These are phyloP conservation scores for Colletotrichum sansevieriae DNA, from an alignment of 2,329 filamentous ascomycete genomes.

Conservation along the genomic window DNA sequence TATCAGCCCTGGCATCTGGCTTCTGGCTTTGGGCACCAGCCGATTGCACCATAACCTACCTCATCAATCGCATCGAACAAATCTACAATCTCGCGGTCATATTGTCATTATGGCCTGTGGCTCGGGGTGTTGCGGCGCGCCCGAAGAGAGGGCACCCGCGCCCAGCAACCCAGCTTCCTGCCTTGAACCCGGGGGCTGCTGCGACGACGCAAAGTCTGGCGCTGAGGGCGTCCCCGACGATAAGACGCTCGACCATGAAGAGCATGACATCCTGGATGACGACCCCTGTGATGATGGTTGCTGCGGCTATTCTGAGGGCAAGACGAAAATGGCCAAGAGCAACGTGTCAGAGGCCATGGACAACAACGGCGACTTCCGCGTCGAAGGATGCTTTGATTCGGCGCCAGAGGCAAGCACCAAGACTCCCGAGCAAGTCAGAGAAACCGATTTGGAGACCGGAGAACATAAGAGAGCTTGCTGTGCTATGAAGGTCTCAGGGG, in stretches of 20 bases:
- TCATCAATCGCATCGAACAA: no score
- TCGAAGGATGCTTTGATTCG: background rate
- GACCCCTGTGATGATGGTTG: background rate
- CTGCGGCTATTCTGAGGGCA: background rate
- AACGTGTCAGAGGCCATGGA: no score
- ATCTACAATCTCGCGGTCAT: no score
- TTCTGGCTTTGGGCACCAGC: no score
- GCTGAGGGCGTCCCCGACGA: background rate
- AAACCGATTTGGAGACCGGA: no score
- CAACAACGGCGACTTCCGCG: background rate
- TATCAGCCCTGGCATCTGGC: no score
- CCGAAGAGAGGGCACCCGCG: background rate
- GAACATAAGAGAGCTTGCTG: background rate
- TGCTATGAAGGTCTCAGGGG: background rate
- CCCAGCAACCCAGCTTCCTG: background rate
- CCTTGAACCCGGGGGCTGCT: background rate
- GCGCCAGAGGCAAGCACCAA: background rate
- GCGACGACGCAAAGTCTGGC: background rate
- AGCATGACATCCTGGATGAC: background rate
- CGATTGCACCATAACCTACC: no score
- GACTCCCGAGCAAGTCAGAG: no score
- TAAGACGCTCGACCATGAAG: no score
- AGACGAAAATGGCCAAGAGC: background rate
- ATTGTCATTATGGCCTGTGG: background rate
- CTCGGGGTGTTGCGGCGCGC: conserved; percentile 9